Evolutionary conservation across 495 filamentous ascomycete species (phyloP).

Genomic region (Aspergillus asperescens): DNA sequence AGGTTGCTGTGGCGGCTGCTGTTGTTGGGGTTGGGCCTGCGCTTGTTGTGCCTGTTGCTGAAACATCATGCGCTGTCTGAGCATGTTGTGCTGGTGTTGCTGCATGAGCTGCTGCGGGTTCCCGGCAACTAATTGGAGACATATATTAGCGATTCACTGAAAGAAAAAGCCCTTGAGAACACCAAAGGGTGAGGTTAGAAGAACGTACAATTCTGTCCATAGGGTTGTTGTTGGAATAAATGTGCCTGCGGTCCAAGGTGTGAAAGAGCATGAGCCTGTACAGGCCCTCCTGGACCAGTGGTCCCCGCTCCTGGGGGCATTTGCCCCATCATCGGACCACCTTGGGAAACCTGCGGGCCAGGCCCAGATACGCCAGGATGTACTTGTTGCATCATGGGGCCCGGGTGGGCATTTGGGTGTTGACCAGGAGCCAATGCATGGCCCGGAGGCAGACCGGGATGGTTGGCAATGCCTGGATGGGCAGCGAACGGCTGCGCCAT

Average conservation of each 20-base stretch:
- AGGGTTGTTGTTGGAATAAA: slow-evolving; percentile 56
- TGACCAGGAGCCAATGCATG: slow-evolving; percentile 69
- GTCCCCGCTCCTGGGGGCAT: slow-evolving; percentile 67
- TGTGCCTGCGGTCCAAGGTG: slow-evolving; percentile 70
- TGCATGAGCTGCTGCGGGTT: slow-evolving; percentile 51
- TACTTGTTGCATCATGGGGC: slow-evolving; percentile 68
- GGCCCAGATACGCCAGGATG: slow-evolving; percentile 83
- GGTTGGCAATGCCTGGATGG: slow-evolving; percentile 68
- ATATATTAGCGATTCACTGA: not conserved
- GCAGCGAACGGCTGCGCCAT: slow-evolving; percentile 66
- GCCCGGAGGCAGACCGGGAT: slow-evolving; percentile 66
- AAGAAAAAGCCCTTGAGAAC: not conserved
- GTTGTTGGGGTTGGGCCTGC: slow-evolving; percentile 37
- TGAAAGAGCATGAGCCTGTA: slow-evolving; percentile 70
- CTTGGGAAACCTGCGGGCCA: slow-evolving; percentile 72
- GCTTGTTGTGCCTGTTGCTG: slow-evolving; percentile 16
- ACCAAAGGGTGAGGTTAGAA: not conserved
- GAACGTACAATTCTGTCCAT: slow-evolving; percentile 39
- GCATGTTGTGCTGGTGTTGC: slow-evolving; percentile 36
- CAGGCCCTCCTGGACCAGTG: slow-evolving; percentile 48
- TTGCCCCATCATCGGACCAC: slow-evolving; percentile 70
- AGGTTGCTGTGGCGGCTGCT: slow-evolving; percentile 42
- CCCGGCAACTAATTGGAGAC: slow-evolving; percentile 30
- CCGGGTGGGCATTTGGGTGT: slow-evolving; percentile 58
- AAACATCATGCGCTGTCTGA: slow-evolving; percentile 20